Conservation (phyloP, 306 rosid genomes). For the Ammopiptanthus mongolicus region DNA sequence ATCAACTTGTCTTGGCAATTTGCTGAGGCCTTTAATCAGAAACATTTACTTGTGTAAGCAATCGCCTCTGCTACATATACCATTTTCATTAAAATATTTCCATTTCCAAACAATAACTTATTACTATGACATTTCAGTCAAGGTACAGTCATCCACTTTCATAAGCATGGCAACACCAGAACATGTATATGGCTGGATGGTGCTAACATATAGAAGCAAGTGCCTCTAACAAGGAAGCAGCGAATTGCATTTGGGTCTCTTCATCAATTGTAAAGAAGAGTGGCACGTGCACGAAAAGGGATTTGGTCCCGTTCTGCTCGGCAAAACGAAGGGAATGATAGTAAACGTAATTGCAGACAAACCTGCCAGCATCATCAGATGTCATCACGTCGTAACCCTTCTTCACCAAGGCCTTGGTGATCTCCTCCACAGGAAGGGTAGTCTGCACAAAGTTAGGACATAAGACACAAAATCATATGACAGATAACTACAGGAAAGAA, state of each 20-base stretch:
- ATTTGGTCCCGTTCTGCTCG: slow-evolving; percentile 64
- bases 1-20: slow-evolving; percentile 14
- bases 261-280: slow-evolving; percentile 72
- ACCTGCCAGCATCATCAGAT: slow-evolving; percentile 93
- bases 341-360: slow-evolving; percentile 94
- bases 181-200: slow-evolving; percentile 15
- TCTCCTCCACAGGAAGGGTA: slow-evolving; percentile 74
- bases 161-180: slow-evolving; percentile 21
- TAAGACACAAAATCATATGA: not conserved
- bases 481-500: not conserved
- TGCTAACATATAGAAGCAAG: slow-evolving; percentile 53
- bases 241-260: slow-evolving; percentile 85
- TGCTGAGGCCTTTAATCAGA: slow-evolving; percentile 14
- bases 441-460: slow-evolving; percentile 45
- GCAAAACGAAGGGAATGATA: slow-evolving; percentile 90
- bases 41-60: slow-evolving; percentile 20
- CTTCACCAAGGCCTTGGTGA: slow-evolving; percentile 64
- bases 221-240: slow-evolving; percentile 82
- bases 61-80: slow-evolving; percentile 11
- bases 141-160: slow-evolving; percentile 33
- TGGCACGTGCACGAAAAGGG: slow-evolving; percentile 91
- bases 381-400: slow-evolving; percentile 78
- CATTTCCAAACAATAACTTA: slow-evolving; percentile 18
- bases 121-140: slow-evolving; percentile 20
- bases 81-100: slow-evolving; percentile 21